Evolutionary conservation across 768 basidiomycete species (phyloP), one percentile per base, ranked within the genome.

Genomic region (Mycena latifolia): DNA sequence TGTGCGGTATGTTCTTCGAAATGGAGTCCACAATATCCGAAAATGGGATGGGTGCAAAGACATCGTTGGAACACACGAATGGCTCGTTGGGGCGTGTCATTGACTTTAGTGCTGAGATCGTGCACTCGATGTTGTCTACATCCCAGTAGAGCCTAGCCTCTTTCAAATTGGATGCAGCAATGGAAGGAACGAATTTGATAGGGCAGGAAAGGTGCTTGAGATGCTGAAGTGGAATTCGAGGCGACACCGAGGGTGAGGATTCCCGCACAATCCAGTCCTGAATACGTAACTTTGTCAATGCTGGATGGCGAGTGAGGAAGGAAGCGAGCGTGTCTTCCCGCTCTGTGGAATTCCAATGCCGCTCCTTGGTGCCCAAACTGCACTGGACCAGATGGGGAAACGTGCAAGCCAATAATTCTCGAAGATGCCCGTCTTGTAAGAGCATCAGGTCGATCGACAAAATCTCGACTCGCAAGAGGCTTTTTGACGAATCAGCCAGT

Each of bases 231-330:
- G 37, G 22, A 28, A 60, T 60, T 1, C 3, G 35, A 22, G 20
- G 24, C 39, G 48, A 33, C 31, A 11, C 31, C 31, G 31, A 33
- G 11, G 31, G 11, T 11, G 6, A 33, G 31, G 11, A 5, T 33
- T 33, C 31, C 31, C 5, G 11, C 6, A 11, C 17, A 15, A 12
- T 18, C 33, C n/a, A 12, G 22, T 9, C 8, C 6, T 12, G 48
- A 24, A 43, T 20, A 25, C 7, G 18, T 35, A 60, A 3, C 20
- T 33, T 29, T 41, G 27, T 12, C 5, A 60, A 46, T 7, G 25
- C 58, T 1, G 48, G 39, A 48, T 60, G 58, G 25, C 58, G 37
- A 28, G 11, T 9, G 3, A 60, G 27, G 27, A 51, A 60, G 33
- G 35, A 15, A 9, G 17, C 37, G 4, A 50, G 8, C 17, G 18